Percentiles rank a stretch among this genome's conserved stretches.
These are phyloP conservation scores for Penicillium concentricum DNA, from an alignment of 2,329 filamentous ascomycete species.

Conservation along the genomic window DNA sequence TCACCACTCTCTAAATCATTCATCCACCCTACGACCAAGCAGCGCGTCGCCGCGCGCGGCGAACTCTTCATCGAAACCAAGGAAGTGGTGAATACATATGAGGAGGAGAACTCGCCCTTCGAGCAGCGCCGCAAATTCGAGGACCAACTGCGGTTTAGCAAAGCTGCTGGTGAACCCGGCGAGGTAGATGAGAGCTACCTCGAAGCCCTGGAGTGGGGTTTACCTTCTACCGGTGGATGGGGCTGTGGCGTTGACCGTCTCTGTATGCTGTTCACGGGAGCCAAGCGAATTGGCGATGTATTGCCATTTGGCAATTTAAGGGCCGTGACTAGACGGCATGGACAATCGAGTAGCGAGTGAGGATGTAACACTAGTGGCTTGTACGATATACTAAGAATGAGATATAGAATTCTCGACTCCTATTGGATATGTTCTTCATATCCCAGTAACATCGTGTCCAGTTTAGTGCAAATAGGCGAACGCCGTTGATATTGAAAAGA, in stretches of 20 bases:
- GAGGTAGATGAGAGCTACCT: conserved; percentile 77
- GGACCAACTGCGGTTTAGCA: conserved; percentile 53
- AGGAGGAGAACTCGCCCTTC: conserved; percentile 92
- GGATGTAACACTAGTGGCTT: not conserved
- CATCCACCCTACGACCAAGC: conserved; percentile 63
- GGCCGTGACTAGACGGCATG: conserved; percentile 38
- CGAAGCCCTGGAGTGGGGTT: conserved; percentile 77
- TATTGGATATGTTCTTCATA: not conserved
- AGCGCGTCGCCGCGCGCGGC: conserved; percentile 75
- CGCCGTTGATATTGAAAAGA: not conserved
- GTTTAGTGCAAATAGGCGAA: not conserved
- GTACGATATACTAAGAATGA: conserved; percentile 7
- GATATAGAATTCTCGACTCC: not conserved
- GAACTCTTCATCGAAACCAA: conserved; percentile 79
- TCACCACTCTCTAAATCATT: conserved; percentile 90
- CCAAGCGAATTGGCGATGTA: conserved; percentile 78
- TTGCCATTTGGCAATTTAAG: conserved; percentile 83
- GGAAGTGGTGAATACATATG: conserved; percentile 94
- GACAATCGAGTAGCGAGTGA: conserved; percentile 5
- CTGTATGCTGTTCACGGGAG: conserved; percentile 84
- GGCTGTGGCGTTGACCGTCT: conserved; percentile 89
- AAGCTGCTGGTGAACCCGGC: conserved; percentile 49
- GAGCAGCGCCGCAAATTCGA: conserved; percentile 82
- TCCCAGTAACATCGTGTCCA: conserved; percentile 1
- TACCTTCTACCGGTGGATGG: conserved; percentile 97